Percentiles rank a stretch among this genome's conserved stretches.
Conservation (phyloP, 1,284 basidiomycete genomes). For the Trametes pubescens region DNA sequence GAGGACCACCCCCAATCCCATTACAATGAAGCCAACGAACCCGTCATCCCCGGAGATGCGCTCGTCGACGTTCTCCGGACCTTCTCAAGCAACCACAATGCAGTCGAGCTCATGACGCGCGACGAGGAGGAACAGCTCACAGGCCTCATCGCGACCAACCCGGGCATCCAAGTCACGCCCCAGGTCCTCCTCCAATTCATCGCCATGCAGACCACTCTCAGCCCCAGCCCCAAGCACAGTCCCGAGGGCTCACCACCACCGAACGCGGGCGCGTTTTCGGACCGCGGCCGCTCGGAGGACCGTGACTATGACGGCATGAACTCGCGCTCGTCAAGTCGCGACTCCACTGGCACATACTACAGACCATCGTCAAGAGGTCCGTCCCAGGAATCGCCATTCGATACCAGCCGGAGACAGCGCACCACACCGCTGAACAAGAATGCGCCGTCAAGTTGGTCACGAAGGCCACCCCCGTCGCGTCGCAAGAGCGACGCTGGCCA, state of each 20-base stretch:
- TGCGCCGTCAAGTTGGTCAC: constrained; percentile 78
- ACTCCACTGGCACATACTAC: constrained; percentile 56
- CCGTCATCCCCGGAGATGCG: constrained; percentile 70
- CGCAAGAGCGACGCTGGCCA: constrained; percentile 73
- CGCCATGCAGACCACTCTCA: constrained; percentile 63
- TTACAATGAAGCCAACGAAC: constrained; percentile 61
- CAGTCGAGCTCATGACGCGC: constrained; percentile 62
- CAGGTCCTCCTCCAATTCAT: constrained; percentile 70
- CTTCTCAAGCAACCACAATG: constrained; percentile 64
- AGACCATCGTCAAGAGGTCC: constrained; percentile 48
- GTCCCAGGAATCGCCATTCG: constrained; percentile 63
- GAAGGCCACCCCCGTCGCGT: constrained; percentile 66
- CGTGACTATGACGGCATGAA: constrained; percentile 42
- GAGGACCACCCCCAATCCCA: constrained; percentile 64
- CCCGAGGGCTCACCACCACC: constrained; percentile 44
- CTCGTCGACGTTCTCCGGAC: constrained; percentile 71
- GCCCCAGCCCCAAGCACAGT: constrained; percentile 52
- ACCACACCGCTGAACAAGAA: constrained; percentile 62
- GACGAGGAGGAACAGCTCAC: constrained; percentile 68
- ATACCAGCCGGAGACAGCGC: constrained; percentile 68
- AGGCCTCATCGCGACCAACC: constrained; percentile 61
- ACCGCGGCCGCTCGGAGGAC: constrained; percentile 45
- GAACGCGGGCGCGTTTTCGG: constrained; percentile 27
- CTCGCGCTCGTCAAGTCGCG: constrained; percentile 67
- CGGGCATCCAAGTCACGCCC: constrained; percentile 73